phyloP scores from a whole-genome alignment of 352 stramenopile species.

The Detonula confervacea region DNA sequence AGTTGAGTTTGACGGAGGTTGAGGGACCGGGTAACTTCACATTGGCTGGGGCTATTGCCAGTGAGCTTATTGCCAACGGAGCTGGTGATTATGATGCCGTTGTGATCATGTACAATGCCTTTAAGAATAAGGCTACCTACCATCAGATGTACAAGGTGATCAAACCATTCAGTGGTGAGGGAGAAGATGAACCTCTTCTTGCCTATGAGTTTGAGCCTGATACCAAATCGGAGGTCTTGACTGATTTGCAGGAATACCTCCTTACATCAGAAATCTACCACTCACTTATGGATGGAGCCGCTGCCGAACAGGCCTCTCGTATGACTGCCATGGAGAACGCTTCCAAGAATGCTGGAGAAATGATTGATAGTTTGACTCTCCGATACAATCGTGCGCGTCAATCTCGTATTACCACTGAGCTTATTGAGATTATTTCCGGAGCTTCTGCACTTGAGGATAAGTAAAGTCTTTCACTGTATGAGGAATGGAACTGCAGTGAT shows the following conservation, averaged over 20 bases:
- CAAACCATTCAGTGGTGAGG: slow-evolving; percentile 76
- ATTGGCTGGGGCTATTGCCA: slow-evolving; percentile 91
- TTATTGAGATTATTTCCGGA: slow-evolving; percentile 94
- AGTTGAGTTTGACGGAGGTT: slow-evolving; percentile 74
- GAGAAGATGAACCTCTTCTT: slow-evolving; percentile 77
- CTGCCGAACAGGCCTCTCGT: slow-evolving; percentile 96
- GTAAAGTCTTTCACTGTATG: slow-evolving; percentile 36
- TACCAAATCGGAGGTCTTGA: slow-evolving; percentile 95
- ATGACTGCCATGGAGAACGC: slow-evolving; percentile 99
- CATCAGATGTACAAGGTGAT: slow-evolving; percentile 91
- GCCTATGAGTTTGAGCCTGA: slow-evolving; percentile 98
- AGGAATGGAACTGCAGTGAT: neutral
- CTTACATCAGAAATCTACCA: slow-evolving; percentile 93
- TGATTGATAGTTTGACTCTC: slow-evolving; percentile 94
- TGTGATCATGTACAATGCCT: slow-evolving; percentile 97
- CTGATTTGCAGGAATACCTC: slow-evolving; percentile 96
- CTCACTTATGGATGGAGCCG: slow-evolving; percentile 96
- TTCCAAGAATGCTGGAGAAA: slow-evolving; percentile 97
- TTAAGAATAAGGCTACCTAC: slow-evolving; percentile 95
- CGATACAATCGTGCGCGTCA: slow-evolving; percentile 92
- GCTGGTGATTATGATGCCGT: slow-evolving; percentile 92
- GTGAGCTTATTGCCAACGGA: slow-evolving; percentile 86
- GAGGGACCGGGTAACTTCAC: slow-evolving; percentile 90
- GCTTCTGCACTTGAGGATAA: slow-evolving; percentile 93
- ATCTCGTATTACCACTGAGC: slow-evolving; percentile 88